These are phyloP conservation scores for Cyclaneusma minus DNA, from an alignment of 2,329 filamentous ascomycete genomes.

Conservation along the genomic window DNA sequence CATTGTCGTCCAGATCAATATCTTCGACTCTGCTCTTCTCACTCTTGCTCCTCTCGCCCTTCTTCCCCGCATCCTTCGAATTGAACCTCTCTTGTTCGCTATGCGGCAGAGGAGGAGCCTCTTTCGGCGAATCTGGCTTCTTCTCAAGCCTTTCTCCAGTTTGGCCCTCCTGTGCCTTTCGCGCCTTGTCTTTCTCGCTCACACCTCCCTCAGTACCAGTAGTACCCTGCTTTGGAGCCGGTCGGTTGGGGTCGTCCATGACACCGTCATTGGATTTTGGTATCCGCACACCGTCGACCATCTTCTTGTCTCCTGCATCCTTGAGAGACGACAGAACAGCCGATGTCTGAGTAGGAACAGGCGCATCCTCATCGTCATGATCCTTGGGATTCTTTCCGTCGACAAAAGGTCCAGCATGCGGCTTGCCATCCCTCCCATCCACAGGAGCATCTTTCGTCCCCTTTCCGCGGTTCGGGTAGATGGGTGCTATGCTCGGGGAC, in stretches of 20 bases:
- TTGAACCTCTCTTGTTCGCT: slow-evolving; percentile 59
- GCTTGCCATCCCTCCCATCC: slow-evolving; percentile 86
- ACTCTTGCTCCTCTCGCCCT: slow-evolving; percentile 21
- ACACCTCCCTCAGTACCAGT: slow-evolving; percentile 83
- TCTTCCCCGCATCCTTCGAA: slow-evolving; percentile 20
- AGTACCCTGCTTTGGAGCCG: slow-evolving; percentile 67
- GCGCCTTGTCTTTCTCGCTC: slow-evolving; percentile 68
- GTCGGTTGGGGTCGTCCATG: slow-evolving; percentile 76
- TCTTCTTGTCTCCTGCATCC: slow-evolving; percentile 33
- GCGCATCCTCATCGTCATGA: slow-evolving; percentile 18
- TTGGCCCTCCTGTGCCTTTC: slow-evolving; percentile 49
- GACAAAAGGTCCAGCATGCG: slow-evolving; percentile 73
- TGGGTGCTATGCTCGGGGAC: slow-evolving; percentile 13
- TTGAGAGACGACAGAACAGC: slow-evolving; percentile 28
- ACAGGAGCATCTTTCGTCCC: slow-evolving; percentile 73
- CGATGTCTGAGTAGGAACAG: slow-evolving; percentile 13
- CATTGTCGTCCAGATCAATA: slow-evolving; percentile 21
- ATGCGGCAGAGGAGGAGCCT: slow-evolving; percentile 66
- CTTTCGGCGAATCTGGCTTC: slow-evolving; percentile 71
- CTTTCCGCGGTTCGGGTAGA: slow-evolving; percentile 13
- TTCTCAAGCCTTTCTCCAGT: slow-evolving; percentile 54
- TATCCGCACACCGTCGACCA: slow-evolving; percentile 44
- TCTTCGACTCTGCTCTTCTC: slow-evolving; percentile 16
- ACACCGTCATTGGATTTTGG: slow-evolving; percentile 61
- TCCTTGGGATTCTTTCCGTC: slow-evolving; percentile 25